Base-by-base conservation (phyloP, 2,329 filamentous ascomycete genomes). In the Fusarium verrucosum region DNA sequence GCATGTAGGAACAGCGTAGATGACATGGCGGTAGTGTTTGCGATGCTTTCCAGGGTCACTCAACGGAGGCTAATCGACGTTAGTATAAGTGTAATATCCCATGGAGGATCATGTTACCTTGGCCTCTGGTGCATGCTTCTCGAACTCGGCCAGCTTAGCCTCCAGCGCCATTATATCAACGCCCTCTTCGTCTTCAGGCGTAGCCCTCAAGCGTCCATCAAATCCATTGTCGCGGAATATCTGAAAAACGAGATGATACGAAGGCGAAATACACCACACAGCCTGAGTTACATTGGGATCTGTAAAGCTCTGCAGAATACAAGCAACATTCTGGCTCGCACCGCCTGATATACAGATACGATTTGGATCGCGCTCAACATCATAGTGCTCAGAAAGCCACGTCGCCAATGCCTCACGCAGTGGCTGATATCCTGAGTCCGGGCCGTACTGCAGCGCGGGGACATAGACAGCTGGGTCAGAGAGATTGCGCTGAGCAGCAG, bases 1-100 rank as follows among this genome's bases (percentile, higher is more conserved):
- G 75, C 94, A 96, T 0, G 92, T 92, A 0, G 95, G 92, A 14
- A 96, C 93, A 28, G 87, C 87, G 75, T 98, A 98, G 69, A 99
- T 89, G 68, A 97, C 75, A 73, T 97, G 91, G 51, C 88, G 89
- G 79, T 96, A 98, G 52, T 92, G 85, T 72, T 96, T 96, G 35
- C 87, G 84, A 77, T 86, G 83, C 14, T 85, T 80, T 17, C 84
- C 81, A 1, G 80, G 75, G 25, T 71, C 58, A 40, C 92, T 93
- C 69, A 84, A 77, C 45, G 76, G 80, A 14, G 56, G n/a, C 82
- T 78, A 49, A 26, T 16, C 13, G 6, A n/a, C 17, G 45, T 68
- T 14, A 68, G 49, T 52, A 28, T 14, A 33, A 30, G 19, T 42
- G 8, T 32, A 16, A 7, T 13, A 17, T 5, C 20, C 8, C 9